Base-by-base conservation (phyloP, 2,329 filamentous ascomycete species). In the Hymenoscyphus fraxineus region DNA sequence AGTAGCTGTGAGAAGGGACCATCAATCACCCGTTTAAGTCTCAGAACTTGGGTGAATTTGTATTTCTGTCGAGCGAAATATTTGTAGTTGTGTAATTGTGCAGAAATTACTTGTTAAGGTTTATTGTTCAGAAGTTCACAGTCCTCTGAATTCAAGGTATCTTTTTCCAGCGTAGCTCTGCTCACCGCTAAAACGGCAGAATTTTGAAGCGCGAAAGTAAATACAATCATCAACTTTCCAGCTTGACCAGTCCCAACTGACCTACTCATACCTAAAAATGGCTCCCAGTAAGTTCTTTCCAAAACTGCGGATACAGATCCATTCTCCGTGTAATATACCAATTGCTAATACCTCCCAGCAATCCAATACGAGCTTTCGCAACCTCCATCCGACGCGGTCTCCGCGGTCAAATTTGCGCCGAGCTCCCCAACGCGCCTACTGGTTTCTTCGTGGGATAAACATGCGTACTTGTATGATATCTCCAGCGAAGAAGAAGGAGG, bases 381-480 rank as follows among this genome's bases (percentile, higher is more conserved):
- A 72, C 88, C 93, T 58, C 95, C 95, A 12, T 85, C 84, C 71
- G 95, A 99, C 78, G 91, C 90, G 72, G 90, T 98, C 73, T 96
- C 94, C 58, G 84, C 92, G 31, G 81, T 98, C 73, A 87, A 87
- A 74, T 99, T 96, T 82, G 92, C 93, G 69, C 91, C 92, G 41
- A 80, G 83, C 66, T 87, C 88, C n/a, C 84, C 88, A 2, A 86
- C 83, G 62, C 89, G 88, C 71, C 84, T 99, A 44, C 85, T 96
- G n/a, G 93, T 94, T 71, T 90, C 93, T 12, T 97, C 93, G 63
- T 99, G 95, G 95, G 94, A 98, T 79, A 92, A 88, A 78, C 87
- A 92, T 76, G 87, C 96, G 63, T 96, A 97, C 78, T 83, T 94
- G 61, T 98, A 98, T 82, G 91, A 96, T 74, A 84, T 89, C 65